These are phyloP conservation scores for Tylopilus vinaceipallidus DNA, from an alignment of 768 basidiomycete species.

Conservation along the genomic window DNA sequence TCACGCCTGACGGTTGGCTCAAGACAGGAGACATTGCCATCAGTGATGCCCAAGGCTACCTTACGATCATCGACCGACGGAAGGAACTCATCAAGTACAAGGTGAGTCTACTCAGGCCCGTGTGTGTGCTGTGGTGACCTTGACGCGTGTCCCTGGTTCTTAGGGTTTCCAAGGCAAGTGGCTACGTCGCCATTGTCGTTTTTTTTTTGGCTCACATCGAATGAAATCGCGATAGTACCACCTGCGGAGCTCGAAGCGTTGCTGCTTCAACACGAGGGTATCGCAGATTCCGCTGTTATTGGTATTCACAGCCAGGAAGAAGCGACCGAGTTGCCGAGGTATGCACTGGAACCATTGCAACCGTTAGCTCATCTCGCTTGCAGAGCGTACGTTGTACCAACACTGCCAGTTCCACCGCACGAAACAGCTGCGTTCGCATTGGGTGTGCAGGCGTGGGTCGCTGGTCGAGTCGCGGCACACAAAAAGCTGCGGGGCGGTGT, in stretches of 20 bases:
- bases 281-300: constrained; percentile 81
- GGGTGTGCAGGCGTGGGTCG: constrained; percentile 62
- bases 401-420: constrained; percentile 19
- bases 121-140: background rate
- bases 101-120: no score
- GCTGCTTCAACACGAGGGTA: constrained; percentile 68
- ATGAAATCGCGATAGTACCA: no score
- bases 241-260: constrained; percentile 84
- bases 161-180: constrained; percentile 72
- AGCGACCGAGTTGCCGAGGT: constrained; percentile 83
- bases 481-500: constrained; percentile 77
- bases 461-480: constrained; percentile 66
- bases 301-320: constrained; percentile 64
- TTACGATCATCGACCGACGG: constrained; percentile 68
- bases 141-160: no score
- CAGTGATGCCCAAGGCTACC: constrained; percentile 67
- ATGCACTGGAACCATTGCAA: no score
- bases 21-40: constrained; percentile 84
- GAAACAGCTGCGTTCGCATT: constrained; percentile 36
- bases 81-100: constrained; percentile 82
- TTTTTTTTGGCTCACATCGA: no score
- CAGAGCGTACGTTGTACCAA: constrained; percentile 47
- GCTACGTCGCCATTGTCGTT: no score
- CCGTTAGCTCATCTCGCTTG: no score
- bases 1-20: constrained; percentile 79